Evolutionary conservation across 108 stramenopile species (phyloP).

Genomic region (Fragilariopsis cylindrus): DNA sequence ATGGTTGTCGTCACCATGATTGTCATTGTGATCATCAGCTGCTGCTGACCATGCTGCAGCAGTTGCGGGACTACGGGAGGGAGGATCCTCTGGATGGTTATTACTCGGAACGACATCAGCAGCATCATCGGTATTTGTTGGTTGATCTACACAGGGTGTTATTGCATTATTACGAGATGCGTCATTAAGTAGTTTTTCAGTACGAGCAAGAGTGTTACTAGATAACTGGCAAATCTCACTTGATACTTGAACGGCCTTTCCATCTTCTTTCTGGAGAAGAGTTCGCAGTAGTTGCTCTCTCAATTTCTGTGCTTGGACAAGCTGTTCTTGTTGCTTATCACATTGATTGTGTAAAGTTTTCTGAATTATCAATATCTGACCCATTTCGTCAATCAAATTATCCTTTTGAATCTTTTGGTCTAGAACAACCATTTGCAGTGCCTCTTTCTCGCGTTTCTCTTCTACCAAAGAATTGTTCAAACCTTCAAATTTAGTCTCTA

Average conservation of each 20-base stretch:
- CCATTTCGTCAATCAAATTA: constrained; percentile 21
- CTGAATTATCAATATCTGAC: constrained; percentile 38
- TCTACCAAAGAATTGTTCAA: constrained; percentile 26
- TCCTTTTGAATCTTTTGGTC: constrained; percentile 23
- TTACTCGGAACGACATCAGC: background rate
- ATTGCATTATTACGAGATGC: background rate
- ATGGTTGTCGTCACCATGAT: constrained; percentile 4
- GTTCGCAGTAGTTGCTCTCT: constrained; percentile 45
- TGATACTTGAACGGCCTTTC: constrained; percentile 8
- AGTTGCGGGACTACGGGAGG: background rate
- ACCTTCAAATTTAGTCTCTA: constrained; percentile 75
- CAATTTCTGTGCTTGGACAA: constrained; percentile 37
- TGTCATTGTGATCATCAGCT: background rate
- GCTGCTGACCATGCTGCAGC: constrained; percentile 3
- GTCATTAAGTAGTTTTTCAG: constrained; percentile 25
- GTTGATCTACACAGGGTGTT: too few relatives aligned
- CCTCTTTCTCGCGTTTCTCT: constrained; percentile 24
- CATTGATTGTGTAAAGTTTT: constrained; percentile 28
- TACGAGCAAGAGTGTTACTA: constrained; percentile 15
- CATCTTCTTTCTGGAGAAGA: constrained; percentile 45
- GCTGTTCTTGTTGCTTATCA: constrained; percentile 42
- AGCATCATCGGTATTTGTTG: background rate
- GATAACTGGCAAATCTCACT: constrained; percentile 32
- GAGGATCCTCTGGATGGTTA: background rate
- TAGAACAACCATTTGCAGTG: constrained; percentile 11